Evolutionary conservation across 176 grass and related monocot genomes (phyloP).

Genomic region (Poa pratensis): DNA sequence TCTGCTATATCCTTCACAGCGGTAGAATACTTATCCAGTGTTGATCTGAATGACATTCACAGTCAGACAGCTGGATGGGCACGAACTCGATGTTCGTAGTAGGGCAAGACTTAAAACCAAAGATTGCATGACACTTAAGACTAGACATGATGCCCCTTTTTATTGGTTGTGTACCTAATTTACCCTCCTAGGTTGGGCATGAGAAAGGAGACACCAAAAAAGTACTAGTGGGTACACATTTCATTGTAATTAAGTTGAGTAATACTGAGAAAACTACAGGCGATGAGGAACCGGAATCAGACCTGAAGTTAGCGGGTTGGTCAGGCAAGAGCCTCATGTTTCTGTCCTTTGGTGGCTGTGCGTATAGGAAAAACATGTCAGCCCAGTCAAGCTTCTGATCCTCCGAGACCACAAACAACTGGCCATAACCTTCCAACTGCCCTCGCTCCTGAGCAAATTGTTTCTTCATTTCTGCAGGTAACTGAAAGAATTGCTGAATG

Average conservation of each 20-base stretch:
- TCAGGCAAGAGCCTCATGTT: conserved; percentile 58
- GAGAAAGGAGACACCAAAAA: too few relatives aligned
- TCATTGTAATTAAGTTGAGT: neutral
- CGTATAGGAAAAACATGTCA: conserved; percentile 49
- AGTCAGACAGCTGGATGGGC: neutral
- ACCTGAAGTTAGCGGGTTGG: conserved; percentile 52
- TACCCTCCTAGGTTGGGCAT: neutral
- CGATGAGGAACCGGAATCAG: neutral
- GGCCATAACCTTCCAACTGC: conserved; percentile 62
- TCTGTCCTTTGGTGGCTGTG: conserved; percentile 39
- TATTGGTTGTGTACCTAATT: neutral
- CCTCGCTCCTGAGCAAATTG: conserved; percentile 32
- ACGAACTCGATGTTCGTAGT: neutral
- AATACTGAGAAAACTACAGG: neutral
- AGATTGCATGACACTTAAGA: too few relatives aligned
- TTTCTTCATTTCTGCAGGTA: conserved; percentile 43
- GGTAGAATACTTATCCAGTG: conserved; percentile 49
- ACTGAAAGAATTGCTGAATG: conserved; percentile 42
- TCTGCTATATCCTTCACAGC: conserved; percentile 49
- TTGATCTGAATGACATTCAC: conserved; percentile 32
- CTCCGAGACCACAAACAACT: conserved; percentile 55
- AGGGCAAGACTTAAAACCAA: neutral
- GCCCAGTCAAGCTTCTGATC: conserved; percentile 73
- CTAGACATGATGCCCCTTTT: neutral
- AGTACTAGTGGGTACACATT: too few relatives aligned